Conservation (phyloP, 345 rosid species). For the Acer saccharum region DNA sequence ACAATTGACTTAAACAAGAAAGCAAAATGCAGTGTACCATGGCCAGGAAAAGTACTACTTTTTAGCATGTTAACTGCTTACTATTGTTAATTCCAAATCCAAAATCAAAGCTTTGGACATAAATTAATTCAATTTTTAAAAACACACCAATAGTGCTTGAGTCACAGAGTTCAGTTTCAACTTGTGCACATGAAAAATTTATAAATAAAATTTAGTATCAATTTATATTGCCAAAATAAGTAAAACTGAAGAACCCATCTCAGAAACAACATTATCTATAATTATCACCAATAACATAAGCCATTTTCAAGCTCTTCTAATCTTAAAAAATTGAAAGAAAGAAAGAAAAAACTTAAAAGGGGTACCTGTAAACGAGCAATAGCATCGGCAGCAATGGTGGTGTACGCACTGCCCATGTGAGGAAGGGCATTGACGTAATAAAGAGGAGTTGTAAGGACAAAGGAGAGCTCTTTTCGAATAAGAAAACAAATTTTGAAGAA, state of each 20-base stretch:
- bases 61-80: not conserved
- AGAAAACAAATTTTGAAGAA: constrained; percentile 36
- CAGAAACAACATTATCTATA: too few relatives aligned
- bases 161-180: not conserved
- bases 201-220: not conserved
- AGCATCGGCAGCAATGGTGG: constrained; percentile 95
- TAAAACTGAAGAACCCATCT: not conserved
- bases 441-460: constrained; percentile 91
- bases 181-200: not conserved
- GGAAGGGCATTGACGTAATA: constrained; percentile 99
- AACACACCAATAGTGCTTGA: too few relatives aligned
- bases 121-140: not conserved
- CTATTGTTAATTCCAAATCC: not conserved
- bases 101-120: constrained; percentile 1
- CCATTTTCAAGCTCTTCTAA: not conserved
- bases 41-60: not conserved
- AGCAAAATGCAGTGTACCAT: not conserved
- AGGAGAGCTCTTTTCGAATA: constrained; percentile 40
- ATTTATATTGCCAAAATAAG: not conserved
- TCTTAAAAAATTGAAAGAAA: too few relatives aligned
- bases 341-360: too few relatives aligned
- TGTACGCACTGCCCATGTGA: constrained; percentile 98
- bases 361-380: constrained; percentile 85
- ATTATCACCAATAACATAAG: not conserved
- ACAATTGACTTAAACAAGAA: not conserved